Base-by-base conservation (phyloP, 2,329 filamentous ascomycete species). In the Leptographium galeiforme region DNA sequence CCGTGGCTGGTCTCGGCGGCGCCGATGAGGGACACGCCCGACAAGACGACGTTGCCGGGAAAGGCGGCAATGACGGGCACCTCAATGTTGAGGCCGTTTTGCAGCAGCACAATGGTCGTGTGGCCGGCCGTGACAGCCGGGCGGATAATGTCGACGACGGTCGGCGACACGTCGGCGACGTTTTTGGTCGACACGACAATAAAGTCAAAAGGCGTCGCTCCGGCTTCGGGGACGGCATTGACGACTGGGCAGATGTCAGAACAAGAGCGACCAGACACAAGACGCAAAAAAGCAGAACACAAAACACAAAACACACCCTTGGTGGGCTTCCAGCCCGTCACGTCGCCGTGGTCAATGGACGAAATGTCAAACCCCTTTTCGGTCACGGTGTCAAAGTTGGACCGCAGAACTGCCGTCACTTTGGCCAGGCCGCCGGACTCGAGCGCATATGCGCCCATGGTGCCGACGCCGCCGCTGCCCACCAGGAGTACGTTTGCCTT, bases 31-130 rank as follows among this genome's bases (percentile, higher is more conserved):
- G 40, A 47, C 1, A 57, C 50, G 38, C 56, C 55, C 2, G 55
- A 57, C 16, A 58, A 10, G n/a, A 58, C 30, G 10, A 43, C 25
- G 45, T 53, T 57, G 10, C 41, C n/a, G 14, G 57, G 57, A 40
- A 55, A 58, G 6, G 53, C 53, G 2, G 43, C 48, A 6, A 55
- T 49, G 6, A 56, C 30, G n/a, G 54, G 53, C 12, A 16, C 11
- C 48, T 58, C 57, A 16, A 58, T 58, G 48, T 50, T 53, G 39
- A 58, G 53, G 18, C 57, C 57, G 49, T 58, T 58, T 50, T 58
- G 57, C 36, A 55, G 48, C 18, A 58, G 53, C 13, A 51, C 53
- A 8, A 58, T 49, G 30, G 49, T 48, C n/a, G 57, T 57, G 47
- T 48, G 34, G 47, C 53, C 53, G 3, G 47, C 44, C 19, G 55